Percentiles rank a stretch among this genome's conserved stretches.
Conservation (phyloP, 805 yeast species). For the Candida khao-thaluensis region DNA sequence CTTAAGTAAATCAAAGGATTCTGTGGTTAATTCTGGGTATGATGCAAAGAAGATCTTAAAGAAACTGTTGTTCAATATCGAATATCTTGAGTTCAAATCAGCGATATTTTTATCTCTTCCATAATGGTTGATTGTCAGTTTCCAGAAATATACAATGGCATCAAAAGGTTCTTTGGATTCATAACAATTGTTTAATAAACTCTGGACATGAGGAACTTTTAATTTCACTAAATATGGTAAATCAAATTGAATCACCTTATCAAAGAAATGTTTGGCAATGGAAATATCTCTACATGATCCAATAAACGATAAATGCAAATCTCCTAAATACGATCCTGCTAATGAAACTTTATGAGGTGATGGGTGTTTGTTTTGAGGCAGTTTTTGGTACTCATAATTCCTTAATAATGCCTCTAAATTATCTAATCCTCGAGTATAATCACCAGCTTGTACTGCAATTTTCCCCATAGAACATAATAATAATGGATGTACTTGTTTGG, state of each 20-base stretch:
- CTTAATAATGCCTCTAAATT: slow-evolving; percentile 60
- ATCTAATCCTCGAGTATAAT: slow-evolving; percentile 62
- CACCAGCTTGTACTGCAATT: slow-evolving; percentile 64
- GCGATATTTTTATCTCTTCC: slow-evolving; percentile 27
- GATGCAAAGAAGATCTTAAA: slow-evolving; percentile 65
- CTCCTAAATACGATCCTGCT: slow-evolving; percentile 47
- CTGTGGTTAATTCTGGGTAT: slow-evolving; percentile 49
- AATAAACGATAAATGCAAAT: slow-evolving; percentile 74
- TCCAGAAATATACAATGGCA: slow-evolving; percentile 61
- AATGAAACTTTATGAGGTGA: not conserved
- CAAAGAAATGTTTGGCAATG: slow-evolving; percentile 72
- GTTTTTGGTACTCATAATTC: slow-evolving; percentile 36
- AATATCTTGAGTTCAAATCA: slow-evolving; percentile 58
- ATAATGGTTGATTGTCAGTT: slow-evolving; percentile 56
- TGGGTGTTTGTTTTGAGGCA: not conserved
- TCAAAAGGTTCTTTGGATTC: slow-evolving; percentile 56
- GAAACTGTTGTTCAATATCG: slow-evolving; percentile 68
- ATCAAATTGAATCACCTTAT: slow-evolving; percentile 64
- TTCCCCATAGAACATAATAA: slow-evolving; percentile 72
- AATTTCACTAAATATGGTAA: slow-evolving; percentile 72
- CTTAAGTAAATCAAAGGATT: slow-evolving; percentile 58
- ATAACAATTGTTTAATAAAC: slow-evolving; percentile 62
- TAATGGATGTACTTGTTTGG: slow-evolving; percentile 38
- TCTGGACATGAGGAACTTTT: slow-evolving; percentile 71
- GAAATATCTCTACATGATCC: slow-evolving; percentile 72